These are phyloP conservation scores for Hyaloscypha finlandica DNA, from an alignment of 495 filamentous ascomycete species.

Conservation along the genomic window DNA sequence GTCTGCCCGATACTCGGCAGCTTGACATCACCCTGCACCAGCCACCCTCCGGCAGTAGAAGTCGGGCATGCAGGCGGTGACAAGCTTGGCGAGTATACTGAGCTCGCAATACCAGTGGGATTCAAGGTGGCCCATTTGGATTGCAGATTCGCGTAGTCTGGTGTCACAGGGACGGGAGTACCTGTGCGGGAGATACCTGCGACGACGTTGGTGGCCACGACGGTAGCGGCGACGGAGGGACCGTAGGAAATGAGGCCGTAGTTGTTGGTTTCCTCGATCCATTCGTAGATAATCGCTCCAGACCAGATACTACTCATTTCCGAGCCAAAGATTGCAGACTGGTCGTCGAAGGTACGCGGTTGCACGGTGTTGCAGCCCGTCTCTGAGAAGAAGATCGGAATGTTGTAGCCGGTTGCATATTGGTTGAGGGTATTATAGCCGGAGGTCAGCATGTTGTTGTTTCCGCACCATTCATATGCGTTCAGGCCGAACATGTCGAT, in stretches of 20 bases:
- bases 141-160: constrained; percentile 79
- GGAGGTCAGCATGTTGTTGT: constrained; percentile 60
- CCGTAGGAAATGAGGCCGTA: constrained; percentile 87
- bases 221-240: constrained; percentile 47
- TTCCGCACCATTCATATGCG: constrained; percentile 86
- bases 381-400: constrained; percentile 87
- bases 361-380: constrained; percentile 70
- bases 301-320: constrained; percentile 78
- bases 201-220: constrained; percentile 50
- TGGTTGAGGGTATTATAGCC: constrained; percentile 69
- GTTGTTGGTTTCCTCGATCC: constrained; percentile 83
- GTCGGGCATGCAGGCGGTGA: constrained; percentile 71
- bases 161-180: constrained; percentile 70
- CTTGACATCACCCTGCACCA: constrained; percentile 64
- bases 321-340: constrained; percentile 70
- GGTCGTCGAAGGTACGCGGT: constrained; percentile 76
- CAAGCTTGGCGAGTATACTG: constrained; percentile 60
- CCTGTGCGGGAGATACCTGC: constrained; percentile 71
- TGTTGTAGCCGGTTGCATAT: constrained; percentile 54
- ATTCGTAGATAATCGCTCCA: constrained; percentile 85
- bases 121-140: constrained; percentile 72
- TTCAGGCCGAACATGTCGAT: constrained; percentile 87
- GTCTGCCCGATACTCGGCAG: constrained; percentile 70
- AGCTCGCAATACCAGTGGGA: constrained; percentile 65
- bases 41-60: constrained; percentile 69